A percentile compares a stretch with the other conserved stretches of the same genome.
Evolutionary conservation across 495 filamentous ascomycete species (phyloP).

Genomic region (Lophiotrema nucula): DNA sequence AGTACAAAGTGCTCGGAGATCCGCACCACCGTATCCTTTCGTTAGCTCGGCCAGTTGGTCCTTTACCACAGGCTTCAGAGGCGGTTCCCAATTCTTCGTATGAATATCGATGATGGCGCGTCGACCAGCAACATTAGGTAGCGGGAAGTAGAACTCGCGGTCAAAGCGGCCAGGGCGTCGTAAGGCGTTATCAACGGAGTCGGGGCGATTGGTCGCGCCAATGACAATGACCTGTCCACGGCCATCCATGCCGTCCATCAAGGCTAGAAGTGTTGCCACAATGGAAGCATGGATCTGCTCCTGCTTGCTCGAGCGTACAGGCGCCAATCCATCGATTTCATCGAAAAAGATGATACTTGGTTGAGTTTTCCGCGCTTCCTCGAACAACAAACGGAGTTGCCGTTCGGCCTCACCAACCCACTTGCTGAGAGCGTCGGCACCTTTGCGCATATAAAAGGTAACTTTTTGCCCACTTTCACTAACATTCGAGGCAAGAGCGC

Average conservation of each 20-base stretch:
- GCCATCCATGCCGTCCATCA: conserved; percentile 99
- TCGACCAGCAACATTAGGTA: conserved; percentile 76
- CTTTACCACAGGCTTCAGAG: conserved; percentile 73
- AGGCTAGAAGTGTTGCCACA: conserved; percentile 86
- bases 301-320: conserved; percentile 93
- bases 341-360: conserved; percentile 99
- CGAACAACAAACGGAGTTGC: conserved; percentile 88
- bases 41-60: conserved; percentile 79
- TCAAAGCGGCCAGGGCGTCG: conserved; percentile 94
- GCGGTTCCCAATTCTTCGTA: conserved; percentile 86
- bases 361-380: conserved; percentile 91
- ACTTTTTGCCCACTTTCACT: conserved; percentile 82
- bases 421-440: conserved; percentile 93
- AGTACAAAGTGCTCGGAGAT: conserved; percentile 89
- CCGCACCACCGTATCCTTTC: conserved; percentile 95
- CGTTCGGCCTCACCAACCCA: conserved; percentile 98
- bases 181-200: conserved; percentile 93
- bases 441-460: conserved; percentile 98
- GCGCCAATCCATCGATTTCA: conserved; percentile 94
- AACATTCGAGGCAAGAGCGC: conserved; percentile 82
- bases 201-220: conserved; percentile 94
- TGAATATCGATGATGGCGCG: conserved; percentile 91
- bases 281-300: conserved; percentile 99
- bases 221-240: conserved; percentile 98
- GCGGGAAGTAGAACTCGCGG: conserved; percentile 94